These are phyloP conservation scores for Skeletonema marinoi DNA, from an alignment of 108 stramenopile species.

Conservation along the genomic window DNA sequence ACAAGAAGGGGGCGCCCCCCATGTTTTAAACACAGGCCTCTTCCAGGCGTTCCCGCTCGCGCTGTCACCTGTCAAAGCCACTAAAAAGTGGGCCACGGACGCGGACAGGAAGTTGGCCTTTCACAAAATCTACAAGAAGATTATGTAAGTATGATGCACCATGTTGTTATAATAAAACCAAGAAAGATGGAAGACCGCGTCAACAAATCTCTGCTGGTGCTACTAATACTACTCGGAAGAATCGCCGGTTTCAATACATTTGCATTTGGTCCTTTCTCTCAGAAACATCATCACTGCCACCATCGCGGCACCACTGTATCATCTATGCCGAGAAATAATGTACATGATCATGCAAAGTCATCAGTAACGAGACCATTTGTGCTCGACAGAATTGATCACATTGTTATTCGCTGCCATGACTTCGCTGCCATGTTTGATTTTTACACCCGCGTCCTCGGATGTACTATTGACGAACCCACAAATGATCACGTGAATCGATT, in stretches of 20 bases:
- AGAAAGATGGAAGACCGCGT: not conserved
- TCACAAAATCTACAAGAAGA: no score
- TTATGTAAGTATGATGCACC: no score
- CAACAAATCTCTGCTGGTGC: not conserved
- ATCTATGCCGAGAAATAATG: not conserved
- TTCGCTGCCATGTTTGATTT: slow-evolving; percentile 52
- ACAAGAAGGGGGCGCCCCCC: no score
- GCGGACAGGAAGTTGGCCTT: no score
- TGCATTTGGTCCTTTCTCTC: not conserved
- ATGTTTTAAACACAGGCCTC: no score
- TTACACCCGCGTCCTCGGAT: slow-evolving; percentile 48
- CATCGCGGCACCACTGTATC: not conserved
- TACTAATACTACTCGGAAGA: not conserved
- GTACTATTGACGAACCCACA: slow-evolving; percentile 42
- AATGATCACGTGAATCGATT: slow-evolving; percentile 47
- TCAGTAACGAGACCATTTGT: no score
- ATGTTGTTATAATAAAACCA: not conserved
- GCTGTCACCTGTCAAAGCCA: no score
- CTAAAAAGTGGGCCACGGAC: no score
- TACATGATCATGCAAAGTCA: no score
- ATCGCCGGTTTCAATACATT: not conserved
- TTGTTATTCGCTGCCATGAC: slow-evolving; percentile 42
- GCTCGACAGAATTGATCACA: slow-evolving; percentile 49
- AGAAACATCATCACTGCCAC: not conserved
- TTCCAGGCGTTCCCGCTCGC: no score